A percentile compares a stretch with the other conserved stretches of the same genome.
phyloP scores from a whole-genome alignment of 768 basidiomycete species.

The Leccinellum luteum region DNA sequence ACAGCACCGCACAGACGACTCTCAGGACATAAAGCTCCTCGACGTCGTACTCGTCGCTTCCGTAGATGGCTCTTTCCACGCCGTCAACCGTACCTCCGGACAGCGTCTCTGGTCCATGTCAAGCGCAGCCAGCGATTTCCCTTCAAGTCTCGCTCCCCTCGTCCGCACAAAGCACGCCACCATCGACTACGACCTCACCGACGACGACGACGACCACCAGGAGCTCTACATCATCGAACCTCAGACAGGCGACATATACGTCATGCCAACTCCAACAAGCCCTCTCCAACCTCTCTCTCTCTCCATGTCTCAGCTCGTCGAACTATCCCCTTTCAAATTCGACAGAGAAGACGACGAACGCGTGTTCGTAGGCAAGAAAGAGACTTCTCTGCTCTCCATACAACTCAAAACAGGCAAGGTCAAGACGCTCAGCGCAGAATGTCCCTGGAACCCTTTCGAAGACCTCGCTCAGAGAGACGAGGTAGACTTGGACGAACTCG shows the following conservation, averaged over 20 bases:
- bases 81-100: constrained; percentile 84
- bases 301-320: constrained; percentile 90
- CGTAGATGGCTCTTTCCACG: constrained; percentile 94
- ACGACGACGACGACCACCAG: constrained; percentile 50
- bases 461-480: constrained; percentile 44
- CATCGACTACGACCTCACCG: constrained; percentile 52
- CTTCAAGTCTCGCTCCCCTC: constrained; percentile 66
- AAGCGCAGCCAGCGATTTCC: constrained; percentile 46
- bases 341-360: constrained; percentile 50
- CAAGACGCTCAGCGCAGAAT: constrained; percentile 73
- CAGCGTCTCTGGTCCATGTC: constrained; percentile 87
- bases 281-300: constrained; percentile 87
- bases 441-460: constrained; percentile 71
- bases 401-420: constrained; percentile 80
- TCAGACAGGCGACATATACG: constrained; percentile 90
- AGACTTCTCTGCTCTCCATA: constrained; percentile 74
- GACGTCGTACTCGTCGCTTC: constrained; percentile 89
- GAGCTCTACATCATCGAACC: constrained; percentile 95
- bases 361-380: constrained; percentile 88
- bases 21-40: constrained; percentile 58
- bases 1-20: constrained; percentile 12
- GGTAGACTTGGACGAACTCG: constrained; percentile 58
- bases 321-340: constrained; percentile 83
- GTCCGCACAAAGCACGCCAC: constrained; percentile 67
- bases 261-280: constrained; percentile 65